These are phyloP conservation scores for Cyclostephanos tholiformis DNA, from an alignment of 108 stramenopile genomes.

Conservation along the genomic window DNA sequence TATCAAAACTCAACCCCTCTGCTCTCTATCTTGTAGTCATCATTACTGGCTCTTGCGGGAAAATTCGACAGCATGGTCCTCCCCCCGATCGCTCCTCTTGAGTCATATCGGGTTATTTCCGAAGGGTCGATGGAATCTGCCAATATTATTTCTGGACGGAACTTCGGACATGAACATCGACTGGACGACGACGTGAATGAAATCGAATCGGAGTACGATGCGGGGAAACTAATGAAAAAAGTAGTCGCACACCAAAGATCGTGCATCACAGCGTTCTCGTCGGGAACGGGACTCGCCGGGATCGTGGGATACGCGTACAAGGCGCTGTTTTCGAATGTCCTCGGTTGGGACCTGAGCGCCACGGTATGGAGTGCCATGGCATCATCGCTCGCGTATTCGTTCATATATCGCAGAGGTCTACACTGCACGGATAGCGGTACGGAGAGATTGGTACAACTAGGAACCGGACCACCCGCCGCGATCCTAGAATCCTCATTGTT, in stretches of 20 bases:
- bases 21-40: too few species aligned
- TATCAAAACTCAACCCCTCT: too few species aligned
- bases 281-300: slow-evolving; percentile 83
- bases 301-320: slow-evolving; percentile 77
- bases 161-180: slow-evolving; percentile 2
- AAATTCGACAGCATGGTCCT: slow-evolving; percentile 38
- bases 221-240: slow-evolving; percentile 8
- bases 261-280: slow-evolving; percentile 75
- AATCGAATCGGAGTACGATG: slow-evolving; percentile 5
- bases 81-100: not conserved
- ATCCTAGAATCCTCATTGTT: not conserved
- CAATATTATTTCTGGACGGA: not conserved
- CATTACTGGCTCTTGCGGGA: slow-evolving; percentile 80
- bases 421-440: slow-evolving; percentile 3
- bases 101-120: slow-evolving; percentile 6
- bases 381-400: slow-evolving; percentile 19
- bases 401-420: slow-evolving; percentile 24
- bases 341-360: slow-evolving; percentile 23
- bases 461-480: not conserved
- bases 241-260: not conserved
- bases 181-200: not conserved
- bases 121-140: not conserved
- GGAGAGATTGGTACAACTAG: not conserved
- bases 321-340: slow-evolving; percentile 29
- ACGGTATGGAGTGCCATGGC: slow-evolving; percentile 37